Evolutionary conservation across 768 basidiomycete genomes (phyloP), one percentile per base, ranked within the genome.

Genomic region (Exidia glandulosa): DNA sequence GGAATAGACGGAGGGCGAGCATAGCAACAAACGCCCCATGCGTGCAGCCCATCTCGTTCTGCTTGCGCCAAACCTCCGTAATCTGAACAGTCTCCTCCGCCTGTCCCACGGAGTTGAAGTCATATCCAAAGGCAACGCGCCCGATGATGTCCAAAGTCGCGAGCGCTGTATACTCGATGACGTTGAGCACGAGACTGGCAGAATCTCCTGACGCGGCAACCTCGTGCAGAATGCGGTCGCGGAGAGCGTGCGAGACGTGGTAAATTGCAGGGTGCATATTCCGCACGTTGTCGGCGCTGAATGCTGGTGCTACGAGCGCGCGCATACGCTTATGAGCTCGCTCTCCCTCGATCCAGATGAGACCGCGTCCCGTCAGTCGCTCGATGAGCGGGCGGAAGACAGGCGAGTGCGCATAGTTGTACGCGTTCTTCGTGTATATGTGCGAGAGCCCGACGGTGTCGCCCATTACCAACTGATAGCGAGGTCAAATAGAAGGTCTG

Each of bases 401-500:
- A 9, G 16, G 37, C 27, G 10, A 65, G 67, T 60, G 45, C 67
- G 70, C 66, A 62, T 75, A 76, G 48, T 68, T 64, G 47, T 73
- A 68, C 30, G 67, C 63, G 62, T 74, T 66, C 33, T 71, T 59
- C 47, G 59, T 69, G 59, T 75, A 74, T 57, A 76, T 74, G 61
- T 75, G 69, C 25, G 71, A 71, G 23, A 71, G 70, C 33, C 73
- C 74, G 2, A 69, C 67, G 57, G 74, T 69, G 63, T 76, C 74
- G 14, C 71, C 65, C 5, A 69, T 70, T 57, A 75, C 66, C 56
- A 74, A 66, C 73, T 75, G 57, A 3, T 19, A 14, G 16, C 54
- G 30, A 60, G 30, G 31, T n/a, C 13, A 48, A 48, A 25, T 9
- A 7, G 16, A 57, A 12, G 4, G n/a, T 23, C 12, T 6, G 32